Conservation (phyloP, 371 early-diverging fungal species). For the Dinochytrium kinnereticum region DNA sequence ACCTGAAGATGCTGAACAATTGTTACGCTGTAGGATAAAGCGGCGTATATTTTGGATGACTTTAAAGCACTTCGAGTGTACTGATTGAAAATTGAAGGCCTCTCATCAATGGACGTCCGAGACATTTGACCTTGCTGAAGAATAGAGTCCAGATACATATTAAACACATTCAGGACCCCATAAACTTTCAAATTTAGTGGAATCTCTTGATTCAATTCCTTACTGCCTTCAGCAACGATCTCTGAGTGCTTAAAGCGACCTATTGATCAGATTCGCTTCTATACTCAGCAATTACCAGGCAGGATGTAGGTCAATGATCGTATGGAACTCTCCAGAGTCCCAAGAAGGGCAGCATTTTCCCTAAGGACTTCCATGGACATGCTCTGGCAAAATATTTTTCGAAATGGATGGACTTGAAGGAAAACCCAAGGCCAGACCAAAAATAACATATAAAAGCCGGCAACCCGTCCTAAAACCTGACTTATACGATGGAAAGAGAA, state of each 20-base stretch:
- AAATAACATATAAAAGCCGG: no score
- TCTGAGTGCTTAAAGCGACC: constrained; percentile 94
- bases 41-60: constrained; percentile 33
- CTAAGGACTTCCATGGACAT: neutral
- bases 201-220: neutral
- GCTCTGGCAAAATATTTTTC: no score
- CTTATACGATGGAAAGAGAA: no score
- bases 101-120: constrained; percentile 31
- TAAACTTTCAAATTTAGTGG: constrained; percentile 62
- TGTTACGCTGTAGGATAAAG: constrained; percentile 64
- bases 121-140: constrained; percentile 66
- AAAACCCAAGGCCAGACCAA: no score
- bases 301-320: constrained; percentile 89
- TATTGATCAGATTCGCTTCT: constrained; percentile 30
- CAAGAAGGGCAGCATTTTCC: constrained; percentile 78
- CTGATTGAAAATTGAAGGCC: constrained; percentile 72
- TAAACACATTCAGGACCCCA: constrained; percentile 79
- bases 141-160: constrained; percentile 88
- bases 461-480: no score
- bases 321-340: constrained; percentile 83
- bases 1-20: constrained; percentile 80
- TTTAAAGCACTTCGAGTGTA: constrained; percentile 72
- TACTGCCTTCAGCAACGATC: constrained; percentile 82
- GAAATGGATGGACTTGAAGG: no score
- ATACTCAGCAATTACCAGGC: constrained; percentile 68